These are phyloP conservation scores for Pythium guiyangense DNA, from an alignment of 352 stramenopile species.

Conservation along the genomic window DNA sequence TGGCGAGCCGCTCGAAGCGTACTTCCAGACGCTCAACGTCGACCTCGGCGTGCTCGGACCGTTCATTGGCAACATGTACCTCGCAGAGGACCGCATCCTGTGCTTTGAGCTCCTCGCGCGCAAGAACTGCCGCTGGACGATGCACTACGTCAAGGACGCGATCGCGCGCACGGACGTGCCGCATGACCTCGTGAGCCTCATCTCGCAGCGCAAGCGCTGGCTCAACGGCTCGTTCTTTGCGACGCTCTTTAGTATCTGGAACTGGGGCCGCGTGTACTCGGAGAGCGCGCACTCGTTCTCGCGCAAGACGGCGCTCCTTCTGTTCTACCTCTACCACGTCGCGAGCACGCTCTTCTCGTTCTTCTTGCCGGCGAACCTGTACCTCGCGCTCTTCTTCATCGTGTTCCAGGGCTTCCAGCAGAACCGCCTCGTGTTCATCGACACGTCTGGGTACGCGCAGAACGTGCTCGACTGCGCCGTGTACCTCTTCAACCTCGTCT, in stretches of 20 bases:
- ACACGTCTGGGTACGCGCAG: slow-evolving; percentile 63
- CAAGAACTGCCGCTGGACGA: slow-evolving; percentile 83
- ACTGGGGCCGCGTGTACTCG: slow-evolving; percentile 80
- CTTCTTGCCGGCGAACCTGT: slow-evolving; percentile 79
- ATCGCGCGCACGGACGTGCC: slow-evolving; percentile 82
- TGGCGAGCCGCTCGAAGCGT: slow-evolving; percentile 67
- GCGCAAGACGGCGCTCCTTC: slow-evolving; percentile 60
- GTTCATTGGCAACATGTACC: slow-evolving; percentile 87
- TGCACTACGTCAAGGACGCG: slow-evolving; percentile 85
- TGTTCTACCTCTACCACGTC: slow-evolving; percentile 82
- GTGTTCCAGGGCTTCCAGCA: slow-evolving; percentile 88
- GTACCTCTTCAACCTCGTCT: slow-evolving; percentile 79
- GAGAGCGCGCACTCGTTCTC: slow-evolving; percentile 70
- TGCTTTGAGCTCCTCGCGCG: slow-evolving; percentile 82
- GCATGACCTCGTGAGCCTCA: slow-evolving; percentile 75
- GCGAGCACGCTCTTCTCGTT: slow-evolving; percentile 63
- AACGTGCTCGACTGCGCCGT: slow-evolving; percentile 56
- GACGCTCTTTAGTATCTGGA: slow-evolving; percentile 86
- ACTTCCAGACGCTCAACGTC: slow-evolving; percentile 85
- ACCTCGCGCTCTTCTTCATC: slow-evolving; percentile 82
- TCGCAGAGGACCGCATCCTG: slow-evolving; percentile 83
- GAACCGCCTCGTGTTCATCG: slow-evolving; percentile 74
- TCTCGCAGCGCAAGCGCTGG: slow-evolving; percentile 83
- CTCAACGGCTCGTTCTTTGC: slow-evolving; percentile 86
- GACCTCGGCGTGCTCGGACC: slow-evolving; percentile 73